A percentile compares a stretch with the other conserved stretches of the same genome.
These are phyloP conservation scores for Symbiodinium pilosum DNA, from an alignment of 73 alveolate genomes.

Conservation along the genomic window DNA sequence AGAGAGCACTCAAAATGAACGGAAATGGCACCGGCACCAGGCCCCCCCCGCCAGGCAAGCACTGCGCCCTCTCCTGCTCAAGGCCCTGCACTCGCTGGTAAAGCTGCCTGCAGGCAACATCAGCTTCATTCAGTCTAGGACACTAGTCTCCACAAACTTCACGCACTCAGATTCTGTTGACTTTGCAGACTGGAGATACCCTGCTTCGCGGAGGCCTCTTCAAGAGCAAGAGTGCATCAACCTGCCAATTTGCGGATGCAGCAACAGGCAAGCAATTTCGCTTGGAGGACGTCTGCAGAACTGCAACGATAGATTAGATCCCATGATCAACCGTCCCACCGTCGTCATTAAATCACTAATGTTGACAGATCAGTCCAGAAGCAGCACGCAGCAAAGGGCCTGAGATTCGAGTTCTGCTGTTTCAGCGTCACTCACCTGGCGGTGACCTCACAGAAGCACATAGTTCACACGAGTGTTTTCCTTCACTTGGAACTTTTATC, in stretches of 20 bases:
- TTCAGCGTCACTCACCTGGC: constrained; percentile 62
- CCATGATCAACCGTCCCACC: not conserved
- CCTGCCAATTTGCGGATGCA: not conserved
- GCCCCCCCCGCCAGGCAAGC: too few species aligned
- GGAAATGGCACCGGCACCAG: too few species aligned
- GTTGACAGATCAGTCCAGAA: too few species aligned
- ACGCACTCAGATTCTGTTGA: too few species aligned
- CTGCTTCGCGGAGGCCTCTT: too few species aligned
- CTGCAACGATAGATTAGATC: not conserved
- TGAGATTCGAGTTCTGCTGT: constrained; percentile 47
- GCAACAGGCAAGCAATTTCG: not conserved
- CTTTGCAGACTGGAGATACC: too few species aligned
- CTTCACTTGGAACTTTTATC: too few species aligned
- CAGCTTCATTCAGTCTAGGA: too few species aligned
- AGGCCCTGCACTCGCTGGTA: constrained; percentile 54
- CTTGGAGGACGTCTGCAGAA: not conserved
- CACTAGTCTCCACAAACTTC: too few species aligned
- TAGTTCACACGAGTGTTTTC: too few species aligned
- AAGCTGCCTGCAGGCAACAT: constrained; percentile 68
- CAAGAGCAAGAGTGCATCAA: not conserved
- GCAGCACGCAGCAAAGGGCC: not conserved
- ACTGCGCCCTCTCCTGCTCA: constrained; percentile 64
- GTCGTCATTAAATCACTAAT: too few species aligned
- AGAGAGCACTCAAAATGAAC: too few species aligned
- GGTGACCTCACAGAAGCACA: not conserved